Evolutionary conservation across 2,329 filamentous ascomycete species (phyloP).

Genomic region (Coniella lustricola): DNA sequence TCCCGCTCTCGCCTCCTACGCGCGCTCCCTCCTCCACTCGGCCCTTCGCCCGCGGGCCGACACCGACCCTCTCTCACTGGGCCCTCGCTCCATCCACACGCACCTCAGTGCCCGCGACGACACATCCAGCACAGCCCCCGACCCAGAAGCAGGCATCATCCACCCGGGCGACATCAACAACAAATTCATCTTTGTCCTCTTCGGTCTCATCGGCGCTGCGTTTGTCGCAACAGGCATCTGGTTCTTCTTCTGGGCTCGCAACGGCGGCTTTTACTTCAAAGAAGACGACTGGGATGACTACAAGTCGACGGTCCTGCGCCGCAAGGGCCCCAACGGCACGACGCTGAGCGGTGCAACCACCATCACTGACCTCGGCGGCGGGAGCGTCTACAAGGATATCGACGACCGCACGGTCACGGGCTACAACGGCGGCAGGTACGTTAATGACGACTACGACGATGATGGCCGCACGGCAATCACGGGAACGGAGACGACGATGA

Average conservation of each 20-base stretch:
- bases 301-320: conserved; percentile 85
- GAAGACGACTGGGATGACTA: conserved; percentile 96
- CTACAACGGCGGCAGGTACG: conserved; percentile 81
- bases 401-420: conserved; percentile 54
- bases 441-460: conserved; percentile 53
- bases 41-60: conserved; percentile 23
- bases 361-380: conserved; percentile 78
- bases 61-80: conserved; percentile 25
- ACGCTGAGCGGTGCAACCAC: conserved; percentile 76
- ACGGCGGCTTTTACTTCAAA: conserved; percentile 84
- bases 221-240: conserved; percentile 75
- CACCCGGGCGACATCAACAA: conserved; percentile 53
- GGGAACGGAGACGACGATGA: conserved; percentile 28
- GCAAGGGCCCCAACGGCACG: conserved; percentile 83
- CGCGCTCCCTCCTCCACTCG: conserved; percentile 20
- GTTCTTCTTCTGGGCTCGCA: conserved; percentile 99
- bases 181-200: conserved; percentile 72
- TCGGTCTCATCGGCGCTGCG: conserved; percentile 71
- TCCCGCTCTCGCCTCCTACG: conserved; percentile 25
- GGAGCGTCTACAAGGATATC: conserved; percentile 73
- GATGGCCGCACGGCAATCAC: conserved; percentile 35
- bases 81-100: conserved; percentile 36
- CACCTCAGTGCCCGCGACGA: conserved; percentile 36
- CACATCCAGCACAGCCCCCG: conserved; percentile 20
- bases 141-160: conserved; percentile 43